Evolutionary conservation across 805 yeast species (phyloP).

Genomic region (Spencermartinsiella europaea): DNA sequence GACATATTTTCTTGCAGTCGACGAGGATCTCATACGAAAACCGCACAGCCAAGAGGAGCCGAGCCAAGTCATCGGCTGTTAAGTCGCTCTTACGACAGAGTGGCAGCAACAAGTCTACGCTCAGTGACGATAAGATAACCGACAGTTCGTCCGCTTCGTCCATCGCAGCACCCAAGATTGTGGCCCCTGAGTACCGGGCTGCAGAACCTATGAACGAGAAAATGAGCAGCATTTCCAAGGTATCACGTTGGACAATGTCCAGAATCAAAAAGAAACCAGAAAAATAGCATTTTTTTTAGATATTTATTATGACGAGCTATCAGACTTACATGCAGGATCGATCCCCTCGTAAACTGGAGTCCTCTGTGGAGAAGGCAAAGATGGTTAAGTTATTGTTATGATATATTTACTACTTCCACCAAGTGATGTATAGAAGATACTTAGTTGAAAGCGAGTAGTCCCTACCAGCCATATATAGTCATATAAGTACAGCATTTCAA

Average conservation of each 20-base stretch:
- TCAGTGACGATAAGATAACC: neutral
- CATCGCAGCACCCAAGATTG: neutral
- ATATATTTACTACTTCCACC: no score
- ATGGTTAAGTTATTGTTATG: no score
- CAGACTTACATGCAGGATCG: no score
- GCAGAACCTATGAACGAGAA: neutral
- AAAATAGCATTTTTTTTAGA: neutral
- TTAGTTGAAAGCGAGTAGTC: no score
- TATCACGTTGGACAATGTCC: neutral
- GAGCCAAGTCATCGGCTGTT: neutral
- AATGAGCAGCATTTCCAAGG: neutral
- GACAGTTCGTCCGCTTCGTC: conserved; percentile 1
- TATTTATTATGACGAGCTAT: neutral
- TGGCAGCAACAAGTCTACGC: neutral
- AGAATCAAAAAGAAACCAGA: neutral
- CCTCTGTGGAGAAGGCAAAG: no score
- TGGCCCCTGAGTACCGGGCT: neutral
- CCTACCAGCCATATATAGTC: no score
- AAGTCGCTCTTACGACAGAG: neutral
- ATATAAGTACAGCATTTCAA: no score
- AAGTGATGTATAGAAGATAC: no score
- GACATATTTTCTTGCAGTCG: conserved; percentile 6
- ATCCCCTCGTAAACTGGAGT: no score
- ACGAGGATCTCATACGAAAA: neutral
- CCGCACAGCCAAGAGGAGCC: neutral